Evolutionary conservation across 306 rosid species (phyloP).

Genomic region (Argentina anserina): DNA sequence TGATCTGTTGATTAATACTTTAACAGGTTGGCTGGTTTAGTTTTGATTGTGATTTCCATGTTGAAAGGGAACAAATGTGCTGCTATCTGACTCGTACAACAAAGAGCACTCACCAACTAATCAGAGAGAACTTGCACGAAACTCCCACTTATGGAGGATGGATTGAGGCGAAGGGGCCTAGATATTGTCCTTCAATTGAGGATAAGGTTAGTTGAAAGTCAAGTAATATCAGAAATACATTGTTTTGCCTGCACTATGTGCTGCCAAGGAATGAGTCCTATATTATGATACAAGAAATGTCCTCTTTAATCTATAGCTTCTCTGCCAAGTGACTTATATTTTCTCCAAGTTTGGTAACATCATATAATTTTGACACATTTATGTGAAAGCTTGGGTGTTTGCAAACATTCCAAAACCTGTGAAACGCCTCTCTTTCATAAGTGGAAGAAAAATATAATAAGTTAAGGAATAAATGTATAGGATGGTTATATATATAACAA

Average conservation of each 20-base stretch:
- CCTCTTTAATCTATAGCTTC: neutral
- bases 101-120: constrained; percentile 77
- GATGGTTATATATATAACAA: too few species aligned
- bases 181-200: constrained; percentile 98
- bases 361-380: neutral
- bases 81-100: constrained; percentile 96
- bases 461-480: neutral
- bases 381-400: neutral
- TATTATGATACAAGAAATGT: neutral
- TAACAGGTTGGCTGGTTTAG: constrained; percentile 96
- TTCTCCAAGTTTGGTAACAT: neutral
- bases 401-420: neutral
- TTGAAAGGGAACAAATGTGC: constrained; percentile 95
- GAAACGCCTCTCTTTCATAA: neutral
- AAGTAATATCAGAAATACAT: neutral
- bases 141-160: constrained; percentile 99
- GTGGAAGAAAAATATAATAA: neutral
- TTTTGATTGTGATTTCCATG: constrained; percentile 88
- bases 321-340: neutral
- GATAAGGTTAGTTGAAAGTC: constrained; percentile 60
- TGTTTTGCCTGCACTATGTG: neutral
- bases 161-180: constrained; percentile 97
- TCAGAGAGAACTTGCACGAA: constrained; percentile 85
- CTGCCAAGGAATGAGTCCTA: neutral
- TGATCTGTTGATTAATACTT: constrained; percentile 32